A percentile compares a stretch with the other conserved stretches of the same genome.
phyloP scores from a whole-genome alignment of 345 rosid genomes.

The Viola odorata region DNA sequence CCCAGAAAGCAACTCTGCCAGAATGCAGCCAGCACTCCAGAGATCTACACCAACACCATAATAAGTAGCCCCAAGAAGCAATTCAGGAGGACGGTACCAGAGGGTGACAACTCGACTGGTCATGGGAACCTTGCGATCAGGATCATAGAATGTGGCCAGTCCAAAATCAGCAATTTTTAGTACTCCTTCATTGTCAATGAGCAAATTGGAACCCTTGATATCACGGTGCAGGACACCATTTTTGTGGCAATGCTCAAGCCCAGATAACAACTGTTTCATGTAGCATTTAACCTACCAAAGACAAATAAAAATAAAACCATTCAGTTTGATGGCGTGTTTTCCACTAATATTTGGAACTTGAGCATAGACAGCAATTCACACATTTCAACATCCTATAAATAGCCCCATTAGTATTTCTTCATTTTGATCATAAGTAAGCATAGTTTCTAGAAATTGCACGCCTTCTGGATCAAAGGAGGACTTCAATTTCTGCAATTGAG shows the following conservation, averaged over 20 bases:
- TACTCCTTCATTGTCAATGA: conserved; percentile 69
- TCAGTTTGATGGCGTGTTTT: conserved; percentile 6
- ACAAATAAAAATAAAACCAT: conserved; percentile 4
- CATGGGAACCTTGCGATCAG: conserved; percentile 54
- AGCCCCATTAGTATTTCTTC: not conserved
- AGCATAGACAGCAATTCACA: not conserved
- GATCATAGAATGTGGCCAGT: conserved; percentile 69
- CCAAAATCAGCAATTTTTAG: conserved; percentile 93
- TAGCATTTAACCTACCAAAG: conserved; percentile 66
- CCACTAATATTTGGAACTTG: not conserved
- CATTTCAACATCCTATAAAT: not conserved
- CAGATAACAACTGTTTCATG: conserved; percentile 76
- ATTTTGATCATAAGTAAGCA: no score
- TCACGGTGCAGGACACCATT: conserved; percentile 82
- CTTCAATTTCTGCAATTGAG: not conserved
- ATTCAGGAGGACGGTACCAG: conserved; percentile 97
- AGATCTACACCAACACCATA: conserved; percentile 77
- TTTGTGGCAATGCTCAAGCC: conserved; percentile 84
- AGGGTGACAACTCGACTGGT: conserved; percentile 92
- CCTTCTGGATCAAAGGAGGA: no score
- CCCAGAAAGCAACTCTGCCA: conserved; percentile 85
- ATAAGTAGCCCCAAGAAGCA: conserved; percentile 79
- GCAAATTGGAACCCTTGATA: conserved; percentile 81
- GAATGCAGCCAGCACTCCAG: conserved; percentile 96
- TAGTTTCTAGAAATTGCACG: no score